phyloP scores from a whole-genome alignment of 352 stramenopile genomes.

The Pythium periplocum region DNA sequence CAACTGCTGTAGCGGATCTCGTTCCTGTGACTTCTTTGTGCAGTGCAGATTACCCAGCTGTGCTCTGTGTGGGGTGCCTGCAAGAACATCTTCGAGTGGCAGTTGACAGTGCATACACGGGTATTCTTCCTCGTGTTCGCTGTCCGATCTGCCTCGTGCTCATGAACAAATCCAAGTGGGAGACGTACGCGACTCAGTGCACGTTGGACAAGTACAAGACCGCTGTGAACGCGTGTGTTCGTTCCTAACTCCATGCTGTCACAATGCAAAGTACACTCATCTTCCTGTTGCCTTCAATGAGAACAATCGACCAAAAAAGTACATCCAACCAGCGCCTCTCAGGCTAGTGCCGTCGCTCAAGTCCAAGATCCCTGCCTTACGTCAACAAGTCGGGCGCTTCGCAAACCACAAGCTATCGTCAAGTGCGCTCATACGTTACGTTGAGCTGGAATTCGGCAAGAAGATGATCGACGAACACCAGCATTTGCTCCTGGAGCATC shows the following conservation, averaged over 20 bases:
- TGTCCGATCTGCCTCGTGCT: slow-evolving; percentile 22
- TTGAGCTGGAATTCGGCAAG: slow-evolving; percentile 12
- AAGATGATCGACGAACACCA: slow-evolving; percentile 3
- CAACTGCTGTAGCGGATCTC: no score
- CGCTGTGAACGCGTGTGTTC: slow-evolving; percentile 13
- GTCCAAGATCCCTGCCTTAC: slow-evolving; percentile 3
- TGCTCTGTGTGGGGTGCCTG: slow-evolving; percentile 14
- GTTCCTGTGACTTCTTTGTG: slow-evolving; percentile 12
- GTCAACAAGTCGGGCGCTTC: slow-evolving; percentile 4
- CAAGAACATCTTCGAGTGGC: slow-evolving; percentile 11
- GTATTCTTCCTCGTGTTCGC: slow-evolving; percentile 15
- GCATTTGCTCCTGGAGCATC: slow-evolving; percentile 12
- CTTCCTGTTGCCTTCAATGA: slow-evolving; percentile 7
- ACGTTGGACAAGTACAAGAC: slow-evolving; percentile 6
- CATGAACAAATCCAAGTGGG: slow-evolving; percentile 19
- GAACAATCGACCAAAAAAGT: slow-evolving; percentile 4
- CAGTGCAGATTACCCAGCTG: slow-evolving; percentile 6
- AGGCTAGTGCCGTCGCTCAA: not conserved
- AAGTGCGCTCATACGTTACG: slow-evolving; percentile 6
- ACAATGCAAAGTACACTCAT: slow-evolving; percentile 18
- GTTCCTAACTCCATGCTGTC: slow-evolving; percentile 21
- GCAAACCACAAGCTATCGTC: slow-evolving; percentile 10
- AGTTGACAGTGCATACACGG: slow-evolving; percentile 6
- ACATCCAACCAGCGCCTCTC: not conserved
- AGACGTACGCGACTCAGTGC: not conserved